Evolutionary conservation across 495 filamentous ascomycete genomes (phyloP).

Genomic region (Penicillium robsamsonii): DNA sequence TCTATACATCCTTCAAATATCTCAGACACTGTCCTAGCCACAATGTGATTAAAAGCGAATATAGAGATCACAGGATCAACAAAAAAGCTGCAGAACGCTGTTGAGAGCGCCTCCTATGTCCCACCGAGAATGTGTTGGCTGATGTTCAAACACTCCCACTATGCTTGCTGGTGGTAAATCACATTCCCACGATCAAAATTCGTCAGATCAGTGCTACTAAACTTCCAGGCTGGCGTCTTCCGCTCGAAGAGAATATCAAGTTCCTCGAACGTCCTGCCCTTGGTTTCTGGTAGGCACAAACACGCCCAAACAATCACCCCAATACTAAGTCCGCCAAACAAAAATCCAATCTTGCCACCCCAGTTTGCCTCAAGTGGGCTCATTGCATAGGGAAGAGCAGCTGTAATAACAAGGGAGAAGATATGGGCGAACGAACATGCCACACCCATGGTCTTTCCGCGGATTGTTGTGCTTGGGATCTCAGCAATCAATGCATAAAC

Average conservation of each 20-base stretch:
- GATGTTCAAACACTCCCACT: not conserved
- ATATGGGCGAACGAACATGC: constrained; percentile 57
- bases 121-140: too few species aligned
- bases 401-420: constrained; percentile 59
- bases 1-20: too few species aligned
- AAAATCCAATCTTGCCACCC: constrained; percentile 65
- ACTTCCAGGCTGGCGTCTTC: constrained; percentile 41
- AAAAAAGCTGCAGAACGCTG: too few species aligned
- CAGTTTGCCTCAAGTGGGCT: constrained; percentile 60
- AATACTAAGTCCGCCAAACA: constrained; percentile 56
- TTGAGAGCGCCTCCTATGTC: too few species aligned
- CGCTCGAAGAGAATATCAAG: constrained; percentile 51
- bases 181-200: not conserved
- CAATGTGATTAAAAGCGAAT: too few species aligned
- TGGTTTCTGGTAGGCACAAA: constrained; percentile 61
- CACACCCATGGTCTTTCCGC: constrained; percentile 62
- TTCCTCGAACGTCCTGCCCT: constrained; percentile 60
- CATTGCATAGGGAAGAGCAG: constrained; percentile 66
- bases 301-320: constrained; percentile 46
- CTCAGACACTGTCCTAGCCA: too few species aligned
- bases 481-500: constrained; percentile 64
- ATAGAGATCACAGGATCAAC: too few species aligned
- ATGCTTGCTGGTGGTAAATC: not conserved
- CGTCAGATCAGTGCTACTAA: constrained; percentile 5
- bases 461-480: constrained; percentile 55